phyloP scores from a whole-genome alignment of 139 green algal genomes.

The Chlamydomonas sp. region DNA sequence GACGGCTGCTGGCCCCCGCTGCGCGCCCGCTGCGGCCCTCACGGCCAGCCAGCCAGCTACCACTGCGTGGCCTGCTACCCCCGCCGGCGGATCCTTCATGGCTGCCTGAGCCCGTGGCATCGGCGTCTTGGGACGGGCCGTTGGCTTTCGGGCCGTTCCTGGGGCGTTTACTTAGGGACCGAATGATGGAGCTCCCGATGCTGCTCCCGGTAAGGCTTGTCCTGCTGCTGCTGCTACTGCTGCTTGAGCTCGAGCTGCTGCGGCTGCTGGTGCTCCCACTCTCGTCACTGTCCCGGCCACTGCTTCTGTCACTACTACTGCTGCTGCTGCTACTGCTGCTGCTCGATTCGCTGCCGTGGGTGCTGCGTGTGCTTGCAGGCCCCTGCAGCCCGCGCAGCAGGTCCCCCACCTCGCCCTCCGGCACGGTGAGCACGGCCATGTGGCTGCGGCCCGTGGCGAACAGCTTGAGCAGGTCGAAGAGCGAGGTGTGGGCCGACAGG shows the following conservation, averaged over 20 bases:
- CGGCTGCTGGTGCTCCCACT: no score
- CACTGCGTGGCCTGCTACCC: background rate
- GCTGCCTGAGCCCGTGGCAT: no score
- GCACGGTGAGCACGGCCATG: conserved; percentile 57
- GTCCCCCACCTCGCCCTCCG: background rate
- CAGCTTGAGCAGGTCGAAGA: conserved; percentile 90
- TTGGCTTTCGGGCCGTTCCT: no score
- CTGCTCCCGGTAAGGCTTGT: background rate
- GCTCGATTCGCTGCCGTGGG: conserved; percentile 10
- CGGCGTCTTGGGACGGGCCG: no score
- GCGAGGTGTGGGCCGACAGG: conserved; percentile 47
- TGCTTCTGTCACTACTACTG: background rate
- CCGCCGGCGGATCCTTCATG: background rate
- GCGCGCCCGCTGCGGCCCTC: no score
- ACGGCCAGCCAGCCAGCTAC: no score
- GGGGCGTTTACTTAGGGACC: background rate
- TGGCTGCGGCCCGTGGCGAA: conserved; percentile 84
- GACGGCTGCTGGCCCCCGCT: no score
- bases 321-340: background rate
- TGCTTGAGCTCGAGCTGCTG: background rate
- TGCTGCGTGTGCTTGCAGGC: conserved; percentile 22
- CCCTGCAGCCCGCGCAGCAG: background rate
- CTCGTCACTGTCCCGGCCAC: background rate
- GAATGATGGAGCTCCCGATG: background rate
- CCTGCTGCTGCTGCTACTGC: background rate